phyloP scores from a whole-genome alignment of 1,284 basidiomycete species.

The Tilletia walkeri region DNA sequence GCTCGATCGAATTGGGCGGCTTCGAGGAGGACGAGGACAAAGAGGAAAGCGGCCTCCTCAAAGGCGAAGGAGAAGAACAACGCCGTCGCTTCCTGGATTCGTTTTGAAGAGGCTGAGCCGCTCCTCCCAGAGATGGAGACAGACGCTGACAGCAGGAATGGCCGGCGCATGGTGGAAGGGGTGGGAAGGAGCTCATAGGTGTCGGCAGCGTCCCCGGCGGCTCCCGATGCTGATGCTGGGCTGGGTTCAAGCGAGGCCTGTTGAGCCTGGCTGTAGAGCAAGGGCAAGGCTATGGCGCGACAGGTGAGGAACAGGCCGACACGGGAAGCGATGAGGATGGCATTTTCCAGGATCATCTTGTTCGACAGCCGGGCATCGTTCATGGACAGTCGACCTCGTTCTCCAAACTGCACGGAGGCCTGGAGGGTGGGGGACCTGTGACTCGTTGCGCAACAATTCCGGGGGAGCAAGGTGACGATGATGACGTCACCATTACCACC shows the following conservation, averaged over 20 bases:
- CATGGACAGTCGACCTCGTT: not conserved
- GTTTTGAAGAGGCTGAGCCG: constrained; percentile 21
- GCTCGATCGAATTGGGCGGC: constrained; percentile 26
- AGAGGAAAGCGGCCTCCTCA: constrained; percentile 43
- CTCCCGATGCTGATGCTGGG: not conserved
- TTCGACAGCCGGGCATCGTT: not conserved
- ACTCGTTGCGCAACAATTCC: not conserved
- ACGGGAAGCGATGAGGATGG: constrained; percentile 21
- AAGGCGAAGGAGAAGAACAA: constrained; percentile 45
- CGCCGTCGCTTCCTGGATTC: constrained; percentile 21
- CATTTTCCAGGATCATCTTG: constrained; percentile 3
- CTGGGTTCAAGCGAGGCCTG: constrained; percentile 42
- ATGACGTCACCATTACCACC: not conserved
- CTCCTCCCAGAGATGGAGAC: constrained; percentile 20
- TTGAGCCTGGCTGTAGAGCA: constrained; percentile 45
- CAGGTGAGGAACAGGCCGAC: constrained; percentile 24
- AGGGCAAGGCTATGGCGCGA: constrained; percentile 31
- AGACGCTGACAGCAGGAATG: constrained; percentile 25
- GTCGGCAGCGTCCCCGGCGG: constrained; percentile 21
- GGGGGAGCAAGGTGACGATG: not conserved
- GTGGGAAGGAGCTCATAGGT: constrained; percentile 29
- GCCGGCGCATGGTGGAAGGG: constrained; percentile 20
- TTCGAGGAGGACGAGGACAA: constrained; percentile 46
- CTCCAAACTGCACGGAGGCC: too few species aligned
- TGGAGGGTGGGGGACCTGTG: too few species aligned